phyloP scores from a whole-genome alignment of 2,329 filamentous ascomycete genomes.

The Colletotrichum sp. region DNA sequence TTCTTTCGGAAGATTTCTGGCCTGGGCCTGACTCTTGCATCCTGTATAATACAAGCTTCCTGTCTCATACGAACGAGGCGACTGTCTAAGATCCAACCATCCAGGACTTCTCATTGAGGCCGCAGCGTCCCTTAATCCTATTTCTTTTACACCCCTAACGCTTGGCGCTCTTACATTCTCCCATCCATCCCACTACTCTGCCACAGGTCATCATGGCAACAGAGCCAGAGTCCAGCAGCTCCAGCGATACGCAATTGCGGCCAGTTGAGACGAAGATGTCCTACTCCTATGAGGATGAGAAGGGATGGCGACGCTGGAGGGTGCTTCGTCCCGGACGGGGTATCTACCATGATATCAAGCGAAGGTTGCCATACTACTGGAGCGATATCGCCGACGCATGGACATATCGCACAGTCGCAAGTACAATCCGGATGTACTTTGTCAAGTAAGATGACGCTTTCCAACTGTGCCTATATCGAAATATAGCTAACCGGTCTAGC shows the following conservation, averaged over 20 bases:
- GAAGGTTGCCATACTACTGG: conserved; percentile 60
- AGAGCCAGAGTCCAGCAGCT: not conserved
- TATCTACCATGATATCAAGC: conserved; percentile 59
- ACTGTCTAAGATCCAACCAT: not conserved
- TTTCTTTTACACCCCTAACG: not conserved
- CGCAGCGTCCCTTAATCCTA: not conserved
- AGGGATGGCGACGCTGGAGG: conserved; percentile 45
- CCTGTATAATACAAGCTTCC: not conserved
- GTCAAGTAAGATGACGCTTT: conserved; percentile 32
- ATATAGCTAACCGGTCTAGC: conserved; percentile 26
- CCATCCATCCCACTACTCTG: not conserved
- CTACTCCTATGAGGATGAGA: conserved; percentile 38
- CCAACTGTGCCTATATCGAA: not conserved
- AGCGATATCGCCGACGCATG: conserved; percentile 60
- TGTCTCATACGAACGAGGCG: not conserved
- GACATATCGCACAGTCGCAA: conserved; percentile 59
- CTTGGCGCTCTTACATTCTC: not conserved
- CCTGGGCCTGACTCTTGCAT: not conserved
- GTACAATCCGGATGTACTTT: conserved; percentile 63
- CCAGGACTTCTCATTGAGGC: not conserved
- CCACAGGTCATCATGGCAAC: not conserved
- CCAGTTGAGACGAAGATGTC: not conserved
- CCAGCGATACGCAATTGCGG: not conserved
- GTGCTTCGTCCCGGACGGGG: conserved; percentile 50
- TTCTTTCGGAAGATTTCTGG: not conserved